Base-by-base conservation (phyloP, 495 filamentous ascomycete genomes). In the Letharia columbiana region DNA sequence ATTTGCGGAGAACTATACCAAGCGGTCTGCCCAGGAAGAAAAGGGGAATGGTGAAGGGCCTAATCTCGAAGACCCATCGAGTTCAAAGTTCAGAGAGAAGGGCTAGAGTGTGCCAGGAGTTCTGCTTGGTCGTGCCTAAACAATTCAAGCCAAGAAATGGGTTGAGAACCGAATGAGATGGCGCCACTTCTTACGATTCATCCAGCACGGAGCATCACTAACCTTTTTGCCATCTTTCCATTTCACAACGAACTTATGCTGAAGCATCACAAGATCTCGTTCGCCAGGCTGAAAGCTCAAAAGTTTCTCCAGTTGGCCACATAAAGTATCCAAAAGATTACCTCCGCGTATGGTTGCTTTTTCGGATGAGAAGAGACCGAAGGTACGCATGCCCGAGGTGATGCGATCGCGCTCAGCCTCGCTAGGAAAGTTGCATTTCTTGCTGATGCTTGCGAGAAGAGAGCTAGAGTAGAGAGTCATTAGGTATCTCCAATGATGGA, bases 221-320 rank as follows among this genome's bases (percentile, higher is more conserved):
- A 54, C 50, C 28, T 13, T 35, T 33, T 60, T 47, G 15, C 67
- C 67, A 66, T 69, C 47, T 8, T 40, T n/a, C 57, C 63, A 66
- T 35, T 71, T 67, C 20, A 71, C 44, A 11, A 66, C 62, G 47
- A 71, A 71, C 50, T 69, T 68, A 54, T 71, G 69, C 60, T 71
- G 61, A 9, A 71, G 63, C 59, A 68, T 71, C 31, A 69, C 69
- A 2, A 71, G 62, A 66, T 71, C 69, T 47, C 67, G 47, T 63
- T 71, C 69, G 8, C 67, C 67, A 15, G 42, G 44, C 41, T 63
- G 31, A 41, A 59, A 71, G 59, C 67, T 68, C 45, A 71, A 28
- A 2, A 58, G n/a, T 44, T 68, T 63, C 59, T 71, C 67, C 20
- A 71, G 31, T 35, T 50, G 54, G 23, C 40, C 69, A 45, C 69